Evolutionary conservation across 768 basidiomycete species (phyloP).

Genomic region (Sarcodon aspratus): DNA sequence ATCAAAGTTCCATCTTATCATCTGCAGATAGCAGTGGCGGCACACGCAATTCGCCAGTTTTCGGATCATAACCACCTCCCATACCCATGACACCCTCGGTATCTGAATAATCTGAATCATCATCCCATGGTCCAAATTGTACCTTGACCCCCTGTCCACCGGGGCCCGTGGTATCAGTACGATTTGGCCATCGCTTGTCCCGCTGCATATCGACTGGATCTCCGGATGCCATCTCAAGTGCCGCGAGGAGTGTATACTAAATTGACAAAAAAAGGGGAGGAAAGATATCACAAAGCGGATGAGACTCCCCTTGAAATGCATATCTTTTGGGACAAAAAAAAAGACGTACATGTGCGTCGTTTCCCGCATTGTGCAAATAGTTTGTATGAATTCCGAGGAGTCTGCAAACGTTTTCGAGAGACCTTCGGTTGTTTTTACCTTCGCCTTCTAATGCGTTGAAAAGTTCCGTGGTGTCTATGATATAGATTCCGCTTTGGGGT

Average conservation of each 20-base stretch:
- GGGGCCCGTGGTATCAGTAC: slow-evolving; percentile 22
- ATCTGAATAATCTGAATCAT: slow-evolving; percentile 37
- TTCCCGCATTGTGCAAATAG: slow-evolving; percentile 75
- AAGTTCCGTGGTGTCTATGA: slow-evolving; percentile 65
- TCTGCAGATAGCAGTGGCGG: background rate
- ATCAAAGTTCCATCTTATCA: no score
- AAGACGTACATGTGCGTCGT: slow-evolving; percentile 64
- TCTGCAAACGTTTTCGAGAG: slow-evolving; percentile 50
- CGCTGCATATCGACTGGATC: slow-evolving; percentile 66
- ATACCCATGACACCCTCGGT: slow-evolving; percentile 24
- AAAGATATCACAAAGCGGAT: background rate
- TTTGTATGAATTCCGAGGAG: slow-evolving; percentile 47
- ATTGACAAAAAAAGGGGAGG: background rate
- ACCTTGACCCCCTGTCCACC: slow-evolving; percentile 32
- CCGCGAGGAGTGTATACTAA: slow-evolving; percentile 60
- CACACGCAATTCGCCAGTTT: background rate
- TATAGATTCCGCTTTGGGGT: slow-evolving; percentile 43
- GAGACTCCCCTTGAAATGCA: background rate
- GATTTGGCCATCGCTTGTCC: slow-evolving; percentile 70
- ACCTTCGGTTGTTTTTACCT: slow-evolving; percentile 34
- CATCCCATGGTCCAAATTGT: slow-evolving; percentile 46
- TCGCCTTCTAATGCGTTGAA: slow-evolving; percentile 68
- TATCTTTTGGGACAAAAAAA: background rate
- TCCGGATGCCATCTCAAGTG: slow-evolving; percentile 65
- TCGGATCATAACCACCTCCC: background rate